phyloP scores from a whole-genome alignment of 768 basidiomycete species.

The Thelephora ganbajun region DNA sequence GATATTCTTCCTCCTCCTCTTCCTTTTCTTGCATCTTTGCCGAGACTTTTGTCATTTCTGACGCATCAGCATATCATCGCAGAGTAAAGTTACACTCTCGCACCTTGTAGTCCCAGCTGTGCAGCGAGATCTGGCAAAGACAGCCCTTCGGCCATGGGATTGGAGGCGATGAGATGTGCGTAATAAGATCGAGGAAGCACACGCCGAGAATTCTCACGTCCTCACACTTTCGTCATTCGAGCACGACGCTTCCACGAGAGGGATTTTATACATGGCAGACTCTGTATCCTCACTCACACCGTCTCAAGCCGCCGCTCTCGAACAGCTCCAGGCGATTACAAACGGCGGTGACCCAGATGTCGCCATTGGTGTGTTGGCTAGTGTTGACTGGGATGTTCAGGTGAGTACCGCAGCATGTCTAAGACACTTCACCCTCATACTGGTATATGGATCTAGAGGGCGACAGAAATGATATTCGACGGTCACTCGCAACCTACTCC shows the following conservation, averaged over 20 bases:
- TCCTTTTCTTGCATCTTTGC: slow-evolving; percentile 12
- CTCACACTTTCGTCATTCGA: too few species aligned
- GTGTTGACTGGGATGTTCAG: slow-evolving; percentile 61
- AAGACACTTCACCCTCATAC: neutral
- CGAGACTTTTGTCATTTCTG: slow-evolving; percentile 2
- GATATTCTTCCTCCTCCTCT: slow-evolving; percentile 27
- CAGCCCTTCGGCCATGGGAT: too few species aligned
- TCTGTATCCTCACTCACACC: slow-evolving; percentile 9
- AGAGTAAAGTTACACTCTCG: too few species aligned
- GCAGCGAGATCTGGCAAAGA: too few species aligned
- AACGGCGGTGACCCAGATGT: slow-evolving; percentile 48
- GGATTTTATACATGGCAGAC: too few species aligned
- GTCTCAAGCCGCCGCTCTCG: slow-evolving; percentile 14
- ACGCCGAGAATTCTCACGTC: too few species aligned
- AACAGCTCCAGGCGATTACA: slow-evolving; percentile 43
- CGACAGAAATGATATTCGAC: slow-evolving; percentile 47
- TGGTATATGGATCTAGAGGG: slow-evolving; percentile 25
- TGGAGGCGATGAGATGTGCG: too few species aligned
- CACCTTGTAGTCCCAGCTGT: too few species aligned
- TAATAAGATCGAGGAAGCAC: too few species aligned
- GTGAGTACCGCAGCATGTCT: slow-evolving; percentile 20
- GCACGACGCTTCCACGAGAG: too few species aligned
- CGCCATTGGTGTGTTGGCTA: slow-evolving; percentile 42
- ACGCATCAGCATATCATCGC: too few species aligned
- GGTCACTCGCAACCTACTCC: slow-evolving; percentile 9